Base-by-base conservation (phyloP, 345 rosid genomes). In the Eucalyptus cloeziana region DNA sequence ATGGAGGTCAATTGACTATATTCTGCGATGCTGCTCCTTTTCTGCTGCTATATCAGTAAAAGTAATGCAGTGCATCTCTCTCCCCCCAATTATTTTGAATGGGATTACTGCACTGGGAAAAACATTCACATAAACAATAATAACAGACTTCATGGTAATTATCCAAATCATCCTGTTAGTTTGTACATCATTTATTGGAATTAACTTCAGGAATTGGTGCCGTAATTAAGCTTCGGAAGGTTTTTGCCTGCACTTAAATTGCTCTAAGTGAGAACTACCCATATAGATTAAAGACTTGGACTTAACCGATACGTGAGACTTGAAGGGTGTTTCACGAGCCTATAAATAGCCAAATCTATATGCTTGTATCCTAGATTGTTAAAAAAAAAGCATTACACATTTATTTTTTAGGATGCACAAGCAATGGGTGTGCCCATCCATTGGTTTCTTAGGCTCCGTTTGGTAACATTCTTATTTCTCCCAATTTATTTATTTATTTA, bases 391-490 rank as follows among this genome's bases (percentile, higher is more conserved):
- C 15, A 30, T 62, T 62, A 30, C 71, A 6, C 33, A 62, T 13
- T 0, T 62, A 30, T 62, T 13, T 62, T 60, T 60, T 60, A 60
- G 67, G 67, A 60, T 60, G 67, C 67, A 25, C n/a, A 58, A 24
- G 64, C 13, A 58, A 24, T 5, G 60, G 60, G 10, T 10, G 3
- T 22, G 27, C 62, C 1, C 13, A 25, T 60, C 69, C 31, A 0
- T 31, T 60, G 4, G 31, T 27, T 60, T 13, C 33, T 62, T 58
- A 30, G 54, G 2, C 21, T 51, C 0, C 0, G 7, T 51, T 51
- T 51, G 54, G 0, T 51, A 51, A 16, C 1, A 51, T 51, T 51
- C 8, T 0, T 51, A 51, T 51, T 17, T 51, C 54, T 51, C 22
- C 54, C 0, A 51, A 51, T 0, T 51, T 51, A 8, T 17, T n/a